A percentile compares a stretch with the other conserved stretches of the same genome.
These are phyloP conservation scores for Talaromyces nanjingensis DNA, from an alignment of 495 filamentous ascomycete species.

Conservation along the genomic window DNA sequence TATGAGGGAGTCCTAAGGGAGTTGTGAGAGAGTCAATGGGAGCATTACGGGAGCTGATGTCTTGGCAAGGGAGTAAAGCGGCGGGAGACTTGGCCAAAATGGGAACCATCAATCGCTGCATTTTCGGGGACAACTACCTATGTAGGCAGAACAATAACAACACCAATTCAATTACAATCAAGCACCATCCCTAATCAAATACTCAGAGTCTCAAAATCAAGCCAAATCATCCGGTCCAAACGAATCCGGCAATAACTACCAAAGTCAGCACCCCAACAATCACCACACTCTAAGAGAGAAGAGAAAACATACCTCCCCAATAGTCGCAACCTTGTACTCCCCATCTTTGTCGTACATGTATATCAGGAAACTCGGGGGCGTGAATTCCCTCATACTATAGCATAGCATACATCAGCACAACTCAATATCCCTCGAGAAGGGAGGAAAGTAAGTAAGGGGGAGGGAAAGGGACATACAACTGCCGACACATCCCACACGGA, in stretches of 20 bases:
- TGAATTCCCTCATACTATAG: constrained; percentile 75
- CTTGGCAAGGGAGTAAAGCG: neutral
- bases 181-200: no score
- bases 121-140: neutral
- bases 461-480: constrained; percentile 24
- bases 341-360: constrained; percentile 84
- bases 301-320: constrained; percentile 56
- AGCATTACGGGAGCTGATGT: neutral
- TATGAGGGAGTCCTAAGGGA: no score
- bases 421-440: neutral
- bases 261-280: constrained; percentile 14
- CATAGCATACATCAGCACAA: neutral
- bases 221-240: constrained; percentile 59
- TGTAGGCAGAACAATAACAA: neutral
- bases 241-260: constrained; percentile 61
- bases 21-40: no score
- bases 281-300: neutral
- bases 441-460: neutral
- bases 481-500: constrained; percentile 63
- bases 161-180: neutral
- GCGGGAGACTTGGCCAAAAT: neutral
- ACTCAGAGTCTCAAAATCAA: neutral
- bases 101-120: neutral
- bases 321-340: constrained; percentile 59
- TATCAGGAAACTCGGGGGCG: constrained; percentile 58